Conservation (phyloP, 495 filamentous ascomycete genomes). For the Penicillium odoratum region DNA sequence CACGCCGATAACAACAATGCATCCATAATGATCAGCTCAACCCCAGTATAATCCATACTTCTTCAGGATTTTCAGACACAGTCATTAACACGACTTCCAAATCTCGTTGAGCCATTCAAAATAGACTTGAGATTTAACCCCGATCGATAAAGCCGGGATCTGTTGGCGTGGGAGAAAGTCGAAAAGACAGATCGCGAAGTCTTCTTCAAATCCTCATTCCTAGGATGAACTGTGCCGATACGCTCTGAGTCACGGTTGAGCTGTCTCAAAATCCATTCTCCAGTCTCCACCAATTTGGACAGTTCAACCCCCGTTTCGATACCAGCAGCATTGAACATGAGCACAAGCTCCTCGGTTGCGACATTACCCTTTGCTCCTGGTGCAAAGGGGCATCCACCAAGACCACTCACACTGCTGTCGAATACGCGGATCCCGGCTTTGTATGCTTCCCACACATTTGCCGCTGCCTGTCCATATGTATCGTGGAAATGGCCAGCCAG, state of each 20-base stretch:
- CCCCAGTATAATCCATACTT: not conserved
- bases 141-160: conserved; percentile 21
- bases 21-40: not conserved
- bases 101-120: conserved; percentile 31
- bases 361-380: conserved; percentile 50
- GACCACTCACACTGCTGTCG: conserved; percentile 44
- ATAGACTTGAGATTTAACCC: conserved; percentile 32
- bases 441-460: conserved; percentile 47
- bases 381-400: conserved; percentile 50
- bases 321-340: conserved; percentile 41
- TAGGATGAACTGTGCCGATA: conserved; percentile 29
- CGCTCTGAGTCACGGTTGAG: conserved; percentile 32
- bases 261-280: conserved; percentile 39
- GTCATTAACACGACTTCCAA: not conserved
- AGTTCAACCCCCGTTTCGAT: conserved; percentile 43
- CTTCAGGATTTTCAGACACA: not conserved
- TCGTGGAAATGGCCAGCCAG: conserved; percentile 52
- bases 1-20: not conserved
- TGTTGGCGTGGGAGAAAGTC: conserved; percentile 16
- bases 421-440: conserved; percentile 41
- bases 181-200: conserved; percentile 4
- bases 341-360: conserved; percentile 43
- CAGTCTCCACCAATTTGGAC: conserved; percentile 29
- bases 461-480: conserved; percentile 44
- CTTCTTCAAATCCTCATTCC: conserved; percentile 10